A percentile compares a stretch with the other conserved stretches of the same genome.
These are phyloP conservation scores for Clonostachys rhizophaga DNA, from an alignment of 2,329 filamentous ascomycete species.

Conservation along the genomic window DNA sequence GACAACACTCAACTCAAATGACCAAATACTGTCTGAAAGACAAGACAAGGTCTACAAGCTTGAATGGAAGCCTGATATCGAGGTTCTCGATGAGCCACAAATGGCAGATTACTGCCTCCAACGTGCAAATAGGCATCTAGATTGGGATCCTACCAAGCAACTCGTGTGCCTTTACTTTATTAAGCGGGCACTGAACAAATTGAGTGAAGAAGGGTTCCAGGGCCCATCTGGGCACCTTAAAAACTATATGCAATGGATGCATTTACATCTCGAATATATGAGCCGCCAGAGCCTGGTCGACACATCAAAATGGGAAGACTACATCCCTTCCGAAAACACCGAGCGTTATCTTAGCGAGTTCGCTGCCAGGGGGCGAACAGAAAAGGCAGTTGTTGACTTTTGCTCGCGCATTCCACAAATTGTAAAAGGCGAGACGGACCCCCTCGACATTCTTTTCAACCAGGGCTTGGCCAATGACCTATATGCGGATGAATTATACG, in stretches of 20 bases:
- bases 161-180: background rate
- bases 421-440: background rate
- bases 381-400: background rate
- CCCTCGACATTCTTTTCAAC: background rate
- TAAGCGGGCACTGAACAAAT: too few relatives aligned
- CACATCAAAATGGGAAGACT: too few relatives aligned
- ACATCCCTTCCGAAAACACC: too few relatives aligned
- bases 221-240: too few relatives aligned
- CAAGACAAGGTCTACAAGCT: background rate
- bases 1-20: background rate
- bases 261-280: too few relatives aligned
- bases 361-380: too few relatives aligned
- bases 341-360: background rate
- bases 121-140: background rate
- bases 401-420: background rate
- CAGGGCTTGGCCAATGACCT: background rate
- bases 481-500: background rate
- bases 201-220: too few relatives aligned
- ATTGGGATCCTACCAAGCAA: background rate
- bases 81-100: background rate
- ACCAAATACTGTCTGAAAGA: background rate
- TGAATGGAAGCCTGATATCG: slow-evolving; percentile 1
- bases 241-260: too few relatives aligned
- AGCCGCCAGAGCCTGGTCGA: too few relatives aligned
- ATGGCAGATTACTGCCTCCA: background rate